Conservation (phyloP, 192 early-diverging fungal species). For the Dissophora globulifera region DNA sequence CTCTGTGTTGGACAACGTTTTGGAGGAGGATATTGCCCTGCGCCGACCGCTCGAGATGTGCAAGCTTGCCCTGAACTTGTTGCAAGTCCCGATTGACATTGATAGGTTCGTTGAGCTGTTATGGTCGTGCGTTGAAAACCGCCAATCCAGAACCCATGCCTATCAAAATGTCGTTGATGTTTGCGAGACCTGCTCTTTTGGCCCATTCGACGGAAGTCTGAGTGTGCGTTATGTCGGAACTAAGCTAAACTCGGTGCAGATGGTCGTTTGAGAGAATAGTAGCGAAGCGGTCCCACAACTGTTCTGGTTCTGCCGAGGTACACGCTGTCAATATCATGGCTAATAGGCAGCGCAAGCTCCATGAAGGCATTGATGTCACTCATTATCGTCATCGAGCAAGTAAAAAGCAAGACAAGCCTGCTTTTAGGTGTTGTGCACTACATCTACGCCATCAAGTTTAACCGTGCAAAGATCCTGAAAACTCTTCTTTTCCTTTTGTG, state of each 20-base stretch:
- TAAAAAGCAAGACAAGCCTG: slow-evolving; percentile 6
- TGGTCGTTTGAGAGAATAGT: slow-evolving; percentile 8
- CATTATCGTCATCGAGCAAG: slow-evolving; percentile 29
- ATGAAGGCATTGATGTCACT: slow-evolving; percentile 11
- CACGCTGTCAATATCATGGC: slow-evolving; percentile 11
- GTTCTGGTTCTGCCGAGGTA: neutral
- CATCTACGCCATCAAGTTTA: neutral
- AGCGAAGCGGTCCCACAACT: slow-evolving; percentile 9
- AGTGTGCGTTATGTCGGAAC: too few relatives aligned
- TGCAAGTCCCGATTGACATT: neutral
- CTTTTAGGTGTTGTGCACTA: slow-evolving; percentile 18
- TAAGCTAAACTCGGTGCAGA: neutral
- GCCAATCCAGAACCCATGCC: neutral
- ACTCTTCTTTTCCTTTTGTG: slow-evolving; percentile 24
- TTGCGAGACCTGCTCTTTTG: neutral
- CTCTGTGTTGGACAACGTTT: slow-evolving; percentile 6
- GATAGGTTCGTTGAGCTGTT: neutral
- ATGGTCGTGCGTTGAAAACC: neutral
- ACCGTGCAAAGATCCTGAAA: slow-evolving; percentile 17
- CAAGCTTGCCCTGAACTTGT: neutral
- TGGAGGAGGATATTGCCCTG: neutral
- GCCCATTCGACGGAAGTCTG: neutral
- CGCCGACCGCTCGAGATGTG: neutral
- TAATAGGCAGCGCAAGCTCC: slow-evolving; percentile 18
- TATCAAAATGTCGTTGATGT: neutral